These are phyloP conservation scores for Hemileia vastatrix DNA, from an alignment of 1,284 basidiomycete species.

Conservation along the genomic window DNA sequence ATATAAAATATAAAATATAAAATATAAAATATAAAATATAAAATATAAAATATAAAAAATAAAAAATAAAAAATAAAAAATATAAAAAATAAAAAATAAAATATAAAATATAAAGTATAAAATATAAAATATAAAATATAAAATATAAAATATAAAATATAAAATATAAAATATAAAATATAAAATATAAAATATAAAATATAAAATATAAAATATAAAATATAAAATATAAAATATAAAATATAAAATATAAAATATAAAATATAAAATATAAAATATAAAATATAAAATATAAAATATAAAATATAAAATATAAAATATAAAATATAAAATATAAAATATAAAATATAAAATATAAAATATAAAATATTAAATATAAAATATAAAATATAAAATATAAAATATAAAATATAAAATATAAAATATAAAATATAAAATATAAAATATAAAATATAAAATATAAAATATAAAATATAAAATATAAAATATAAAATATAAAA, in stretches of 20 bases:
- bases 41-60: neutral
- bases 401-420: neutral
- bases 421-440: neutral
- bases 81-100: neutral
- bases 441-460: neutral
- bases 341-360: neutral
- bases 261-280: neutral
- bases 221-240: neutral
- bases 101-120: neutral
- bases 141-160: neutral
- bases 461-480: neutral
- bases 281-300: neutral
- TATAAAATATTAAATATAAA: neutral
- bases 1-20: neutral
- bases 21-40: neutral
- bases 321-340: neutral
- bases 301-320: neutral
- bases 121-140: neutral
- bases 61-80: neutral
- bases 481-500: neutral
- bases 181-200: neutral
- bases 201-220: neutral
- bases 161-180: neutral
- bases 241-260: neutral
- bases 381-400: neutral